These are phyloP conservation scores for Phoenix dactylifera DNA, from an alignment of 176 grass and related monocot species.

Conservation along the genomic window DNA sequence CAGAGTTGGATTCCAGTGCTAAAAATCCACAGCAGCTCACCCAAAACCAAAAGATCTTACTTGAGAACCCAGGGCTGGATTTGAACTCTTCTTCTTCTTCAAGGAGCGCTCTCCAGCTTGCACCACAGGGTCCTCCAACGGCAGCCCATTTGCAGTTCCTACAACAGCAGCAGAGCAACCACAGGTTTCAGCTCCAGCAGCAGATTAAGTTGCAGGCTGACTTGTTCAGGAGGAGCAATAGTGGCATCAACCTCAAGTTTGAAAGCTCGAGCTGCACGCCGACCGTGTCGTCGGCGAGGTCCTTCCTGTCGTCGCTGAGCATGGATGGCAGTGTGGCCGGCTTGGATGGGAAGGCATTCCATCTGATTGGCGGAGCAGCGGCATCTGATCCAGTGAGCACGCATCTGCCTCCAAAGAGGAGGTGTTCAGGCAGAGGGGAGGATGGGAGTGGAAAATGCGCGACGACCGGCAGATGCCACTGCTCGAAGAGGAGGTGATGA, in stretches of 20 bases:
- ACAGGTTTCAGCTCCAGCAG: conserved; percentile 32
- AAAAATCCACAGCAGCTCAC: conserved; percentile 16
- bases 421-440: conserved; percentile 42
- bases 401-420: conserved; percentile 28
- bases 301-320: conserved; percentile 70
- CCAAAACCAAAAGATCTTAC: conserved; percentile 35
- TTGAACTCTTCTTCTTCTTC: conserved; percentile 1
- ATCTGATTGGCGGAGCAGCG: conserved; percentile 38
- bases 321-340: conserved; percentile 62
- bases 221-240: conserved; percentile 58
- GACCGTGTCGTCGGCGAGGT: conserved; percentile 41
- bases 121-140: conserved; percentile 30
- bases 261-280: conserved; percentile 29
- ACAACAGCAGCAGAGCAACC: conserved; percentile 40
- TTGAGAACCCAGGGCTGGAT: conserved; percentile 19
- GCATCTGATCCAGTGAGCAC: conserved; percentile 35
- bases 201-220: conserved; percentile 62
- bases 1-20: conserved; percentile 25
- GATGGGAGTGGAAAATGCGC: conserved; percentile 72
- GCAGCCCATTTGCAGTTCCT: conserved; percentile 43
- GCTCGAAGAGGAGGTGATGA: conserved; percentile 79
- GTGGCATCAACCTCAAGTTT: conserved; percentile 60
- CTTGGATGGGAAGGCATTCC: conserved; percentile 61
- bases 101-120: not conserved
- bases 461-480: conserved; percentile 53